Conservation (phyloP, 371 early-diverging fungal species). For the Apophysomyces trapeziformis region DNA sequence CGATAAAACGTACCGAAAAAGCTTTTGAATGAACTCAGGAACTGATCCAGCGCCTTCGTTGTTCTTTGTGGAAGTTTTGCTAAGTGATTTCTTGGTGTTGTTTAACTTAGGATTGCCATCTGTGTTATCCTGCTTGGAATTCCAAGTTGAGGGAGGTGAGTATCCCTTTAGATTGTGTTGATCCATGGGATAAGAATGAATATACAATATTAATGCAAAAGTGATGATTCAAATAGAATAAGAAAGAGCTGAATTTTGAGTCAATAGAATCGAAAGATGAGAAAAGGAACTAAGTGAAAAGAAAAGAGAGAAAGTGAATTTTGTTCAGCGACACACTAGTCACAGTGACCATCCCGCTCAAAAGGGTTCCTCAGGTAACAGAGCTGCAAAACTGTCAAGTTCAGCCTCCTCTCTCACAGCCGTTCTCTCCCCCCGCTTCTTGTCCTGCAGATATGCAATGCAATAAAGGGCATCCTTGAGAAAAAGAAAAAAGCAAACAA, state of each 20-base stretch:
- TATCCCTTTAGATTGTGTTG: not conserved
- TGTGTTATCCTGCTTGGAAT: conserved; percentile 3
- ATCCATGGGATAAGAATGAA: not conserved
- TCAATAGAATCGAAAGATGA: not conserved
- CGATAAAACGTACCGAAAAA: conserved; percentile 18
- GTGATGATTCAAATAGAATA: not conserved
- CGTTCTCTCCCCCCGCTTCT: too few relatives aligned
- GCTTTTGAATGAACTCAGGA: conserved; percentile 27
- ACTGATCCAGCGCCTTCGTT: conserved; percentile 21
- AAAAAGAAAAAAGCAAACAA: too few relatives aligned
- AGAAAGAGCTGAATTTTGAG: too few relatives aligned
- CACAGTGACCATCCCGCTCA: too few relatives aligned
- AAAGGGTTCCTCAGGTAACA: too few relatives aligned
- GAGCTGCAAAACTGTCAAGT: too few relatives aligned
- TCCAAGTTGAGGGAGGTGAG: conserved; percentile 5
- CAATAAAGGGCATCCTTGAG: too few relatives aligned
- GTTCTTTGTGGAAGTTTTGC: conserved; percentile 11
- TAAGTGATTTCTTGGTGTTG: conserved; percentile 1
- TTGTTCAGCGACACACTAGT: too few relatives aligned
- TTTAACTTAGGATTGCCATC: conserved; percentile 1
- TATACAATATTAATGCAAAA: not conserved
- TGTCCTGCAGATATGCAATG: too few relatives aligned
- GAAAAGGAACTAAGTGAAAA: not conserved
- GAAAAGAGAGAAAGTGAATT: conserved; percentile 2
- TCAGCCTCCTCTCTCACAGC: too few relatives aligned